A percentile compares a stretch with the other conserved stretches of the same genome.
Conservation (phyloP, 2,329 filamentous ascomycete species). For the Pleoardoris graminearum region DNA sequence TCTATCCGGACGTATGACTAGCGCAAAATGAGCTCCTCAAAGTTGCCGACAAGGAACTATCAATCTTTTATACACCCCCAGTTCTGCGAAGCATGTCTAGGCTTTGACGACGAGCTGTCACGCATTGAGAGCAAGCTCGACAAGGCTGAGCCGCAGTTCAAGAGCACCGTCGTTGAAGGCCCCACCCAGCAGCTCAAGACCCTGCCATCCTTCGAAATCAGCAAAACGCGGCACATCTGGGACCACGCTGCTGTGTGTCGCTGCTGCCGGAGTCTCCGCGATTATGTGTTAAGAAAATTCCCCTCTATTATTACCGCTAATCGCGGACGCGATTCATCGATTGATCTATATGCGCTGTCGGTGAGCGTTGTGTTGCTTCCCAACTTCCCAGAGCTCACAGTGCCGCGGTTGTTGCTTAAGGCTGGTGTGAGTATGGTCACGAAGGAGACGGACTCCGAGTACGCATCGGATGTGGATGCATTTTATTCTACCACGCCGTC, state of each 20-base stretch:
- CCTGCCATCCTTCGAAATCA: slow-evolving; percentile 4
- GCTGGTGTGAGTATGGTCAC: too few species aligned
- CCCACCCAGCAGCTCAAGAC: slow-evolving; percentile 7
- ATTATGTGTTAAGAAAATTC: slow-evolving; percentile 5
- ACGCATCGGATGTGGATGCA: too few species aligned
- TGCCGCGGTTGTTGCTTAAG: too few species aligned
- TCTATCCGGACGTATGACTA: background rate
- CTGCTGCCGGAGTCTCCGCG: slow-evolving; percentile 8
- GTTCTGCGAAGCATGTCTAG: slow-evolving; percentile 10
- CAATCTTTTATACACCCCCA: background rate
- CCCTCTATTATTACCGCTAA: slow-evolving; percentile 4
- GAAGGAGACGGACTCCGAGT: too few species aligned
- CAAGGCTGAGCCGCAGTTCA: slow-evolving; percentile 8
- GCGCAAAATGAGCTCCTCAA: slow-evolving; percentile 6
- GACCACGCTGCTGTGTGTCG: slow-evolving; percentile 8
- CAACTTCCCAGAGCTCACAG: too few species aligned
- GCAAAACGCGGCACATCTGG: slow-evolving; percentile 11
- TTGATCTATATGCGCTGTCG: too few species aligned
- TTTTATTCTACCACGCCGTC: slow-evolving; percentile 10
- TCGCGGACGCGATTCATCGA: too few species aligned
- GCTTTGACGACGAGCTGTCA: slow-evolving; percentile 11
- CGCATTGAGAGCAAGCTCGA: slow-evolving; percentile 8
- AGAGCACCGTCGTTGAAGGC: background rate
- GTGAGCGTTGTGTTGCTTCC: too few species aligned
- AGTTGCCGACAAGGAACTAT: slow-evolving; percentile 3